phyloP scores from a whole-genome alignment of 148 eudicot genomes.

The Rhododendron kiyosumense region DNA sequence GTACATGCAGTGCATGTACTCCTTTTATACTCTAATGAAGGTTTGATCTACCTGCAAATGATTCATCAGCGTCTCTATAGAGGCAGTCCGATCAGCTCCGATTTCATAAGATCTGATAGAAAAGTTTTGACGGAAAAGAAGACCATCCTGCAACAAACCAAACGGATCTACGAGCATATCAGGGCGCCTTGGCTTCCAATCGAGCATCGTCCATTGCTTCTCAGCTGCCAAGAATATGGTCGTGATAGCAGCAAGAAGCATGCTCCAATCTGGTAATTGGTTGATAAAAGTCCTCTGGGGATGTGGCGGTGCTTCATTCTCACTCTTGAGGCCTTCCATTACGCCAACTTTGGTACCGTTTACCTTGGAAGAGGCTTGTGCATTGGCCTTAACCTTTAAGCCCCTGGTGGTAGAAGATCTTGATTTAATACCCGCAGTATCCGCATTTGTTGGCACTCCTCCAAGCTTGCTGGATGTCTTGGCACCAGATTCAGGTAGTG shows the following conservation, averaged over 20 bases:
- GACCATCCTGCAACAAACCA: constrained; percentile 84
- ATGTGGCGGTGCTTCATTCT: constrained; percentile 50
- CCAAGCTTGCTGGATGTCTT: constrained; percentile 45
- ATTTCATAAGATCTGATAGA: constrained; percentile 92
- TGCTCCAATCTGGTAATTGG: constrained; percentile 98
- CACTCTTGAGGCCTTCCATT: constrained; percentile 45
- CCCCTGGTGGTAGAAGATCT: constrained; percentile 43
- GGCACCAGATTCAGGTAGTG: constrained; percentile 39
- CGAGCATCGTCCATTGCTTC: constrained; percentile 99
- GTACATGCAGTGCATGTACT: not conserved
- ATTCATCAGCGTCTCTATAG: constrained; percentile 96
- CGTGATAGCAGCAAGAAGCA: constrained; percentile 99
- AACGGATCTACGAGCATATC: constrained; percentile 73
- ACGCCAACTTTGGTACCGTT: constrained; percentile 56
- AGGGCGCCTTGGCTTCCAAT: constrained; percentile 87
- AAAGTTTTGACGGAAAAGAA: constrained; percentile 85
- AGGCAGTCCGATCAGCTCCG: constrained; percentile 92
- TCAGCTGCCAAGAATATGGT: constrained; percentile 95
- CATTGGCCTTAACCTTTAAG: constrained; percentile 69
- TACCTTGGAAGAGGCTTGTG: constrained; percentile 78
- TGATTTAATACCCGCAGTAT: constrained; percentile 46
- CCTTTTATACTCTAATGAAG: not conserved
- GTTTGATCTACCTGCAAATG: constrained; percentile 70
- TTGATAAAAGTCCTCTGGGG: constrained; percentile 81
- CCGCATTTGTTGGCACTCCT: constrained; percentile 44